Evolutionary conservation across 148 eudicot genomes (phyloP), one percentile per base, ranked within the genome.

Genomic region (Rhododendron simsii): DNA sequence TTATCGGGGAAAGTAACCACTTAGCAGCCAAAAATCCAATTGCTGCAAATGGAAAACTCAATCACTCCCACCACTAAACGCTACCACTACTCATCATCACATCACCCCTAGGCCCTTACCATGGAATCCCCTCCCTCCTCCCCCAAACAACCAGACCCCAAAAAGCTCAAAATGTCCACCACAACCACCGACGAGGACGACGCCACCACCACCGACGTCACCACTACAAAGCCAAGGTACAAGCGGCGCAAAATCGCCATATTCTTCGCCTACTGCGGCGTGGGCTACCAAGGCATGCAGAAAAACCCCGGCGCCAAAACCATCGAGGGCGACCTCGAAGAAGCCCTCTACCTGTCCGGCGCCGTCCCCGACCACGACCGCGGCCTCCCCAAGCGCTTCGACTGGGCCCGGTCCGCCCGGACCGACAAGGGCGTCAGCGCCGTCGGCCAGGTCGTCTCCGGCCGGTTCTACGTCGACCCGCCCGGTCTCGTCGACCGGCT

Each of bases 221-320:
- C 85, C 75, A 20, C 59, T 1, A 90, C 71, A 81, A 88, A 87
- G 0, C 91, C 77, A 77, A 87, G 91, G 0, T 94, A 92, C 91
- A 95, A 95, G 77, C 98, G 98, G 85, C 96, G 98, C 41, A 96
- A 95, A 77, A 86, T 96, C 8, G 99, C 99, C 11, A 93, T 96
- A 3, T 92, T 95, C 87, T 94, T 96, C 88, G 99, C 95, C 23
- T 96, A 95, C 88, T 94, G 98, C 86, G 98, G 98, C 88, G 96
- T 92, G 0, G 98, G 98, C 20, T 97, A 97, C 91, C 96, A 95
- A 79, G 99, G 99, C 0, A 97, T 97, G 98, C 98, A 97, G 48
- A 97, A 92, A 39, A 97, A 97, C 86, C 98, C 98, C 6, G 98
- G 98, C 9, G 99, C 99, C 55, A 97, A 97, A 88, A 97, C 99